Conservation (phyloP, 108 stramenopile genomes). For the Skeletonema menzelii region DNA sequence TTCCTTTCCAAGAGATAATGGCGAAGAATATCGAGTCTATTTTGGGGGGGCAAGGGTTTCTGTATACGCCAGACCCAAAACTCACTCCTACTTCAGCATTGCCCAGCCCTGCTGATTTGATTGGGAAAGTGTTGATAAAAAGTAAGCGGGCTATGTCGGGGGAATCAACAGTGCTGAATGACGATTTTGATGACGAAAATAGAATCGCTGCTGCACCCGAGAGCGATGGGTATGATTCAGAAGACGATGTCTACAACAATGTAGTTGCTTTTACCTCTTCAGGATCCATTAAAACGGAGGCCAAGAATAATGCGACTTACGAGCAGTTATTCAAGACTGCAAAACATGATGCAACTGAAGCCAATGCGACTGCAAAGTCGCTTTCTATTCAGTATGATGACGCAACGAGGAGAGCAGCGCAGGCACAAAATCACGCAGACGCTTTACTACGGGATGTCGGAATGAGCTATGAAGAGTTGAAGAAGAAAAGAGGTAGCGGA, state of each 20-base stretch:
- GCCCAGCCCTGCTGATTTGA: constrained; percentile 74
- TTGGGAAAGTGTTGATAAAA: constrained; percentile 82
- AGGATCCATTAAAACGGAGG: constrained; percentile 54
- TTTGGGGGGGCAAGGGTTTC: constrained; percentile 69
- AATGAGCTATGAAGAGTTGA: constrained; percentile 41
- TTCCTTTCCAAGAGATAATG: constrained; percentile 83
- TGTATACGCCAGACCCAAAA: constrained; percentile 69
- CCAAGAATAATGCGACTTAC: constrained; percentile 4
- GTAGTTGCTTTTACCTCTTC: constrained; percentile 64
- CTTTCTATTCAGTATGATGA: constrained; percentile 30
- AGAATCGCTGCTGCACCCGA: constrained; percentile 22
- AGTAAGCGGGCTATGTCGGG: constrained; percentile 61
- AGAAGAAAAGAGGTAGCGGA: constrained; percentile 16
- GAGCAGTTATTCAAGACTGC: constrained; percentile 36
- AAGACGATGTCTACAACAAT: constrained; percentile 50
- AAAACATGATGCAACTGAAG: constrained; percentile 14
- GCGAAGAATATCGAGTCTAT: constrained; percentile 56
- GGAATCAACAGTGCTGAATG: constrained; percentile 59
- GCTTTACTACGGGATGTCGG: constrained; percentile 41
- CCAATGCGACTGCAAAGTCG: constrained; percentile 19
- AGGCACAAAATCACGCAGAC: constrained; percentile 32
- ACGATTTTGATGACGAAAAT: constrained; percentile 83
- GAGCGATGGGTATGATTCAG: constrained; percentile 51
- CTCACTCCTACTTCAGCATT: constrained; percentile 59
- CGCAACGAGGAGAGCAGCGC: constrained; percentile 14